A percentile compares a stretch with the other conserved stretches of the same genome.
These are phyloP conservation scores for Chalara sp. DNA, from an alignment of 2,329 filamentous ascomycete genomes.

Conservation along the genomic window DNA sequence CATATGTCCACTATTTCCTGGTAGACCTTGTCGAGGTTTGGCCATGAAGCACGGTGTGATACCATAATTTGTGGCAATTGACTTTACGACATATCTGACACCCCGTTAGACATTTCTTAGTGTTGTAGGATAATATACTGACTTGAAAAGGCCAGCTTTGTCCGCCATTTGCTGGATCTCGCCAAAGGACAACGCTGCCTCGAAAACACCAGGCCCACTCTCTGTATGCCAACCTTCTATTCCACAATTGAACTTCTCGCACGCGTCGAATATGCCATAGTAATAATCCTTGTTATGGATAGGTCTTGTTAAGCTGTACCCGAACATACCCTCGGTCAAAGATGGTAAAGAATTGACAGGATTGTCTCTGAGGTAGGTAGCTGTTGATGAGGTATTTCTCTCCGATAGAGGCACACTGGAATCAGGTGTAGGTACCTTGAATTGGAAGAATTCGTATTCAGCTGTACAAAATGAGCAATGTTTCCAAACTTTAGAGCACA, in stretches of 20 bases:
- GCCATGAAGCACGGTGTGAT: conserved; percentile 99
- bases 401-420: conserved; percentile 39
- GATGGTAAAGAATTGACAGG: conserved; percentile 66
- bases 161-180: conserved; percentile 89
- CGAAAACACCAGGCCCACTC: conserved; percentile 88
- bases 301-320: conserved; percentile 81
- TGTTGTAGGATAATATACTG: conserved; percentile 16
- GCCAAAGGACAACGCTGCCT: conserved; percentile 88
- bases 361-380: conserved; percentile 67
- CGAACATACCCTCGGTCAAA: conserved; percentile 91
- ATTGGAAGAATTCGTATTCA: conserved; percentile 95
- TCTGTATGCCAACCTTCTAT: conserved; percentile 97
- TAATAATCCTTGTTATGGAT: conserved; percentile 90
- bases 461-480: conserved; percentile 40
- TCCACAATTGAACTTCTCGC: conserved; percentile 68
- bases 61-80: conserved; percentile 75
- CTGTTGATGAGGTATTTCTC: conserved; percentile 61
- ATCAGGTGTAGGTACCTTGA: conserved; percentile 55
- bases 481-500: background rate
- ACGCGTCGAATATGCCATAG: conserved; percentile 79
- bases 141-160: conserved; percentile 87
- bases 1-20: conserved; percentile 93
- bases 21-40: conserved; percentile 83
- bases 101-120: conserved; percentile 2
- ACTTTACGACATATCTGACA: conserved; percentile 73